Evolutionary conservation across 108 stramenopile genomes (phyloP).

Genomic region (Mediolabrus comicus): DNA sequence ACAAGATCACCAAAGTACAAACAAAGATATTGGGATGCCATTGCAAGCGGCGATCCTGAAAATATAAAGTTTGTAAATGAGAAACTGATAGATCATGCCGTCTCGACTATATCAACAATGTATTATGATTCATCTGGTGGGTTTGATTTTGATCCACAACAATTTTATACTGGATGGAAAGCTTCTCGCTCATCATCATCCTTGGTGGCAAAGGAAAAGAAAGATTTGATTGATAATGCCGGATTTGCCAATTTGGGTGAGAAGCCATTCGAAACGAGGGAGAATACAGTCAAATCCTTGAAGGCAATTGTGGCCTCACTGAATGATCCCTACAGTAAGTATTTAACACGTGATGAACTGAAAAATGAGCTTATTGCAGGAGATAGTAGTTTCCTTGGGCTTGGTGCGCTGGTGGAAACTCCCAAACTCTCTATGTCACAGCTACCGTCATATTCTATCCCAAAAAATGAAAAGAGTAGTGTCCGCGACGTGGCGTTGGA

Average conservation of each 20-base stretch:
- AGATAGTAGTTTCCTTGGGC: conserved; percentile 68
- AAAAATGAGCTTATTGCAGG: conserved; percentile 46
- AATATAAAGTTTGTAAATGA: conserved; percentile 51
- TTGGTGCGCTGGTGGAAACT: conserved; percentile 66
- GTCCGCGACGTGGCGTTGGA: conserved; percentile 1
- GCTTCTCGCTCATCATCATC: conserved; percentile 29
- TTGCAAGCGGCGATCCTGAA: conserved; percentile 14
- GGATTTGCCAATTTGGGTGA: conserved; percentile 5
- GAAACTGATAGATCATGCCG: conserved; percentile 71
- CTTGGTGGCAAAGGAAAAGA: conserved; percentile 8
- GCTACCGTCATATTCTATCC: background rate
- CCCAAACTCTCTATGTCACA: conserved; percentile 10
- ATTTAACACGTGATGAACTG: conserved; percentile 77
- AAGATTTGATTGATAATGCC: background rate
- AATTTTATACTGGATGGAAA: conserved; percentile 66
- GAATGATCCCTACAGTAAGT: conserved; percentile 76
- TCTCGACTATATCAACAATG: conserved; percentile 77
- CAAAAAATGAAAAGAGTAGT: background rate
- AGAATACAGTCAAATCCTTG: conserved; percentile 58
- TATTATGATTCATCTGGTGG: conserved; percentile 84
- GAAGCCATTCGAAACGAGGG: conserved; percentile 48
- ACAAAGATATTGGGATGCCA: conserved; percentile 41
- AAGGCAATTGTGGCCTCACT: conserved; percentile 63
- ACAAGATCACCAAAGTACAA: conserved; percentile 9
- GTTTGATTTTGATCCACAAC: conserved; percentile 51